These are phyloP conservation scores for Pseudogymnoascus sp. DNA, from an alignment of 2,329 filamentous ascomycete species.

Conservation along the genomic window DNA sequence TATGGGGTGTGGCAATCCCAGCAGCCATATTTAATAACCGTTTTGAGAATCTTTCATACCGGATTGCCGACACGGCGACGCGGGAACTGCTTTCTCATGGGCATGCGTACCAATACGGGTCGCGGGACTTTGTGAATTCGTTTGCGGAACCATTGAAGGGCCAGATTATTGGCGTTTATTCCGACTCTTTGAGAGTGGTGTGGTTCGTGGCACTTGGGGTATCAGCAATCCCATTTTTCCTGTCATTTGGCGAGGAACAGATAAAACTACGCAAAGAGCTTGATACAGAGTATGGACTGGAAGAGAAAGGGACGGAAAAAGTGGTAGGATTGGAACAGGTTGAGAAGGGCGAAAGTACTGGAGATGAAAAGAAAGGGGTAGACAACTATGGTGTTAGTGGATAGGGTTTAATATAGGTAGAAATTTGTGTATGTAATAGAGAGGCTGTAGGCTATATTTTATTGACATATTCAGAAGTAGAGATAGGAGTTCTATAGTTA, in stretches of 20 bases:
- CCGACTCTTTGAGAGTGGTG: conserved; percentile 29
- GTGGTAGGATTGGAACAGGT: not conserved
- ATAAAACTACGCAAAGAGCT: conserved; percentile 32
- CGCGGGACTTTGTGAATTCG: conserved; percentile 4
- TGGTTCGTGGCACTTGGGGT: conserved; percentile 33
- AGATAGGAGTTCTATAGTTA: not conserved
- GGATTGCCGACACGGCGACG: not conserved
- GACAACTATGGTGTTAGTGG: not conserved
- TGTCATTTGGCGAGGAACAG: conserved; percentile 31
- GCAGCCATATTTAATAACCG: conserved; percentile 5
- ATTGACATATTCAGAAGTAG: not conserved
- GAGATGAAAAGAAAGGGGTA: not conserved
- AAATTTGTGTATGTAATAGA: not conserved
- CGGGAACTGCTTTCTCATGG: not conserved
- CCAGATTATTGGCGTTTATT: conserved; percentile 31
- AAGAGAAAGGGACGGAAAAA: conserved; percentile 19
- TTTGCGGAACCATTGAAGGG: conserved; percentile 1
- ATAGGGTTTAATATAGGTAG: no score
- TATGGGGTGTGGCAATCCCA: conserved; percentile 30
- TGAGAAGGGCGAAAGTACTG: not conserved
- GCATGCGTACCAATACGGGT: not conserved
- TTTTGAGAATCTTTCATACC: not conserved
- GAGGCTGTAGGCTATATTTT: not conserved
- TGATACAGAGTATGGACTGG: conserved; percentile 35
- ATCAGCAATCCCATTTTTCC: conserved; percentile 27